Base-by-base conservation (phyloP, 345 rosid genomes). In the Anastatica hierochuntica region DNA sequence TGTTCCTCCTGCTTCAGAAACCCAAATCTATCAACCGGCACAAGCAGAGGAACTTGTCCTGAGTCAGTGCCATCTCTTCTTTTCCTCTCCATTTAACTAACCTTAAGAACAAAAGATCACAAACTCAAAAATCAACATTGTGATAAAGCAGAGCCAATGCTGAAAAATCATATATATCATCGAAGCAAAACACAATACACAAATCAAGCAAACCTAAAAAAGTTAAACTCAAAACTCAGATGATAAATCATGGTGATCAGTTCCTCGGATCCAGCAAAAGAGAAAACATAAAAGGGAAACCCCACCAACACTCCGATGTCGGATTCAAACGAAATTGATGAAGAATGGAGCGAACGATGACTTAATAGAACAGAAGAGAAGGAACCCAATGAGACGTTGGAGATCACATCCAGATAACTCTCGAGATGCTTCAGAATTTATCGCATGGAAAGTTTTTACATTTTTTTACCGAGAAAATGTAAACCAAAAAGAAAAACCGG, bases 1-100 rank as follows among this genome's bases (percentile, higher is more conserved):
- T 39, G 63, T 46, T 84, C 95, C 63, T 77, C 85, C 77, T n/a
- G n/a, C n/a, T 82, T 90, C 31, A 79, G 55, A 61, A 81, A 81
- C 54, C 96, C 92, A 69, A 81, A 82, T 77, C 75, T 81, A 64
- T 92, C 96, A 60, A 85, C 29, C 1, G 73, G 69, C 58, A 70
- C 75, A 17, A 76, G 83, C 13, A 79, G 63, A 65, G 95, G 90
- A 54, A 66, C 63, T 6, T 85, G 75, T 40, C 81, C 92, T 6
- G 76, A 64, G 61, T 92, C 98, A 57, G 59, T 58, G 36, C 82
- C 90, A 57, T 81, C 88, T 52, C 48, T 54, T 62, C 26, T 75
- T 68, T 74, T 63, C 67, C 72, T 79, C 53, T 88, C 97, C 98
- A 83, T 88, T 65, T 36, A 51, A 75, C 72, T 53, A 61, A 29